Percentiles rank a stretch among this genome's conserved stretches.
Conservation (phyloP, 495 filamentous ascomycete species). For the Neurospora discreta region DNA sequence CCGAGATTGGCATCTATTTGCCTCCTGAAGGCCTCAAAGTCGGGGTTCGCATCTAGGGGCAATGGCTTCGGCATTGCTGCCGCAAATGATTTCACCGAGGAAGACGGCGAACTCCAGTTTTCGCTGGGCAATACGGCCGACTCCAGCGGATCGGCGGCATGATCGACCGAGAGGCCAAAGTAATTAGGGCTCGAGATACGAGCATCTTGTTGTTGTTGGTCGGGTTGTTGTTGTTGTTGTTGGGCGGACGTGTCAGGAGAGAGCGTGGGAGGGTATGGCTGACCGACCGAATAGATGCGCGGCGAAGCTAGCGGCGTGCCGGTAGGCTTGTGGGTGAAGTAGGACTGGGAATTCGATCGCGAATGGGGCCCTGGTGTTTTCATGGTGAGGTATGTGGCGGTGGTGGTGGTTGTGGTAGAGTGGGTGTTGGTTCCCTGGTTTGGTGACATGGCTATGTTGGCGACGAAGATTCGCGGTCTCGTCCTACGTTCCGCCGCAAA, state of each 20-base stretch:
- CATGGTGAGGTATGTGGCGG: conserved; percentile 31
- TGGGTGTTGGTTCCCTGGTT: background rate
- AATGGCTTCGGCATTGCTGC: conserved; percentile 58
- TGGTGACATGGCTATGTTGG: conserved; percentile 5
- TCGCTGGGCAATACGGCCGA: conserved; percentile 49
- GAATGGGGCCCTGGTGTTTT: conserved; percentile 36
- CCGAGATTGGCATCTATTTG: conserved; percentile 53
- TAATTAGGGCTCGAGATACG: conserved; percentile 63
- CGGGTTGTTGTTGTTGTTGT: conserved; percentile 2
- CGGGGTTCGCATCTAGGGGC: conserved; percentile 58
- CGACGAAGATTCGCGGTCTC: background rate
- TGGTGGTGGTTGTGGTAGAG: background rate
- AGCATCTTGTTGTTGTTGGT: conserved; percentile 16
- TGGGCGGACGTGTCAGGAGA: conserved; percentile 22
- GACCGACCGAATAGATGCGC: conserved; percentile 32
- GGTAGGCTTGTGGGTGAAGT: conserved; percentile 21
- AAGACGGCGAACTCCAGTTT: conserved; percentile 61
- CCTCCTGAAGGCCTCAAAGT: conserved; percentile 64
- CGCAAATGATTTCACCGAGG: conserved; percentile 56
- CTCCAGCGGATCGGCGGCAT: conserved; percentile 44
- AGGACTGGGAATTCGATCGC: conserved; percentile 29
- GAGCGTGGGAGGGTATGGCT: conserved; percentile 28
- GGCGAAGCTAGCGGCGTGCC: conserved; percentile 36
- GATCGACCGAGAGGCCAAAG: conserved; percentile 63
- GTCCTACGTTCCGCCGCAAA: background rate